Evolutionary conservation across 129 eudicot genomes (phyloP).

Genomic region (Lonicera japonica): DNA sequence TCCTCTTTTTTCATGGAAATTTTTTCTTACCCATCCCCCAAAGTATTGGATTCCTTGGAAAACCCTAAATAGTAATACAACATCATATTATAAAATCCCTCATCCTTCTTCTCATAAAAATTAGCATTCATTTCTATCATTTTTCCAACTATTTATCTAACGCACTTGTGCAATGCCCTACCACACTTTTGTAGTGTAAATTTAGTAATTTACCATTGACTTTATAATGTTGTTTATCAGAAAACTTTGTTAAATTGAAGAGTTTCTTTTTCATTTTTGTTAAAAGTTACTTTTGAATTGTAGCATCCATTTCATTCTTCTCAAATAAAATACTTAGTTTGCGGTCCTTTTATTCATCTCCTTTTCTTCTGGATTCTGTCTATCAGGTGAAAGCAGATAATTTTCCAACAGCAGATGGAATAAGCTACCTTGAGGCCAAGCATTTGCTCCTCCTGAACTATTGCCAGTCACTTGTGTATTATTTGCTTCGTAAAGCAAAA

Average conservation of each 20-base stretch:
- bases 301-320: neutral
- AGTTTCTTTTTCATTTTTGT: neutral
- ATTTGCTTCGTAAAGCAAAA: conserved; percentile 75
- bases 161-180: too few species aligned
- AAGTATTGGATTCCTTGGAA: too few species aligned
- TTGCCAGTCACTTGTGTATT: conserved; percentile 90
- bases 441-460: conserved; percentile 80
- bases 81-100: too few species aligned
- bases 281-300: too few species aligned
- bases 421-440: conserved; percentile 91
- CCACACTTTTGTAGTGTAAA: neutral
- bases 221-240: neutral
- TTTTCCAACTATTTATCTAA: too few species aligned
- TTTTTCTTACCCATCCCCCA: too few species aligned
- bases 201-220: neutral
- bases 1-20: too few species aligned
- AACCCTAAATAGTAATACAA: too few species aligned
- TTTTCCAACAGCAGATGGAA: conserved; percentile 73
- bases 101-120: too few species aligned
- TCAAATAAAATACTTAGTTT: neutral
- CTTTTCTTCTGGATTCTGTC: neutral
- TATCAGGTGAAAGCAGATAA: conserved; percentile 64
- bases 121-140: too few species aligned
- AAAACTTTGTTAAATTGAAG: too few species aligned
- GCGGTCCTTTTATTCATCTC: neutral